phyloP scores from a whole-genome alignment of 768 basidiomycete genomes.

The Ramaria rubella region DNA sequence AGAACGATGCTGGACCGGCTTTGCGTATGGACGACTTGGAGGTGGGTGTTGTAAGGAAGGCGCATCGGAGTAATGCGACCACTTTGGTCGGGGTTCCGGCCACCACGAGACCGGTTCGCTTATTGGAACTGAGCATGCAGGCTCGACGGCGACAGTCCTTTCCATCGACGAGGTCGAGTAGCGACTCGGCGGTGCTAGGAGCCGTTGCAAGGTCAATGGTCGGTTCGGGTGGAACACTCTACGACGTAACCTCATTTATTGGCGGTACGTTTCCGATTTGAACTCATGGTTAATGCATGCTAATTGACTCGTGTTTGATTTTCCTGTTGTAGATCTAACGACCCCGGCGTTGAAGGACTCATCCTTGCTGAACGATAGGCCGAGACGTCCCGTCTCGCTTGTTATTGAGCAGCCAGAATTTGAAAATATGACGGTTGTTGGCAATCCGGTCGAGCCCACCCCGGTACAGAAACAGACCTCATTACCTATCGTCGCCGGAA shows the following conservation, averaged over 20 bases:
- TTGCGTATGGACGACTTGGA: constrained; percentile 16
- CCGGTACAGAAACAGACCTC: background rate
- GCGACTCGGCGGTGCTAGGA: constrained; percentile 3
- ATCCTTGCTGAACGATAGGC: background rate
- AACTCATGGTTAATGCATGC: background rate
- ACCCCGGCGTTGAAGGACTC: background rate
- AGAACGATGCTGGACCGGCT: constrained; percentile 14
- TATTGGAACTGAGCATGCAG: background rate
- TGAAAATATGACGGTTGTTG: background rate
- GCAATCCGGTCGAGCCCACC: too few species aligned
- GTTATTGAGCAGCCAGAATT: background rate
- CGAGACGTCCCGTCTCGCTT: background rate
- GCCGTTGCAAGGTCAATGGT: constrained; percentile 13
- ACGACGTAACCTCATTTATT: constrained; percentile 73
- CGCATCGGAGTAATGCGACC: background rate
- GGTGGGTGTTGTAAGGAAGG: background rate
- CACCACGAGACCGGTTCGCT: background rate
- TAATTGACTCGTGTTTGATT: background rate
- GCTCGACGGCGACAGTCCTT: constrained; percentile 11
- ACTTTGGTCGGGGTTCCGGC: background rate
- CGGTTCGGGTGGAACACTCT: constrained; percentile 45
- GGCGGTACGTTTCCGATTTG: constrained; percentile 28
- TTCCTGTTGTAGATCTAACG: background rate
- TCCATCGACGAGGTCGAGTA: constrained; percentile 2
- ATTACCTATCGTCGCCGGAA: background rate